Conservation (phyloP, 2,329 filamentous ascomycete species). For the Calonectria montana region DNA sequence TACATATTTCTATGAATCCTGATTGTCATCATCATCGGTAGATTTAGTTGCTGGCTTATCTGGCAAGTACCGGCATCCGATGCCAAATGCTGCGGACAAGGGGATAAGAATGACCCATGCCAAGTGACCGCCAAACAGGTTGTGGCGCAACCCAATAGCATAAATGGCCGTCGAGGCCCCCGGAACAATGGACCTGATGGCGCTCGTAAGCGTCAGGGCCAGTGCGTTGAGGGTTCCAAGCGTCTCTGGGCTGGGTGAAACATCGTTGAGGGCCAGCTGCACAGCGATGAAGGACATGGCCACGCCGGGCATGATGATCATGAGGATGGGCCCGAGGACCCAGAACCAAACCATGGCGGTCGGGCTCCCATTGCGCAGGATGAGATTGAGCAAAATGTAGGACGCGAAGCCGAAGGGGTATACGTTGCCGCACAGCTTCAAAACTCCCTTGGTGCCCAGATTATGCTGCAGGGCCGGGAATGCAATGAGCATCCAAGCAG, state of each 20-base stretch:
- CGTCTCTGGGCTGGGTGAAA: constrained; percentile 71
- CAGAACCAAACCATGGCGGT: constrained; percentile 64
- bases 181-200: constrained; percentile 73
- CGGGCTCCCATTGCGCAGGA: constrained; percentile 50
- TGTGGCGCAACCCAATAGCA: constrained; percentile 71
- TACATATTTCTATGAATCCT: background rate
- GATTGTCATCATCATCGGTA: constrained; percentile 20
- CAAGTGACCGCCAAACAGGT: constrained; percentile 71
- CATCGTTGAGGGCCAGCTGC: constrained; percentile 81
- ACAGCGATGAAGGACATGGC: constrained; percentile 77
- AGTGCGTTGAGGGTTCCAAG: constrained; percentile 78
- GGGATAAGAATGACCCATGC: constrained; percentile 50
- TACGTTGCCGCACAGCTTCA: constrained; percentile 62
- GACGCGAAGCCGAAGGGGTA: constrained; percentile 75
- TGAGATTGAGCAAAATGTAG: constrained; percentile 66
- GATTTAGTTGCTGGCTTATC: constrained; percentile 36
- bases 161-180: constrained; percentile 75
- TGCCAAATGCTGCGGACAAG: constrained; percentile 41
- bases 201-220: constrained; percentile 68
- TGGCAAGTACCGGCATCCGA: constrained; percentile 43
- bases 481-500: constrained; percentile 75
- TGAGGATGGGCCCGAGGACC: constrained; percentile 55
- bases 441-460: constrained; percentile 73
- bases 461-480: constrained; percentile 77
- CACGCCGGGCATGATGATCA: constrained; percentile 69